These are phyloP conservation scores for Populus deltoides DNA, from an alignment of 345 rosid species.

Conservation along the genomic window DNA sequence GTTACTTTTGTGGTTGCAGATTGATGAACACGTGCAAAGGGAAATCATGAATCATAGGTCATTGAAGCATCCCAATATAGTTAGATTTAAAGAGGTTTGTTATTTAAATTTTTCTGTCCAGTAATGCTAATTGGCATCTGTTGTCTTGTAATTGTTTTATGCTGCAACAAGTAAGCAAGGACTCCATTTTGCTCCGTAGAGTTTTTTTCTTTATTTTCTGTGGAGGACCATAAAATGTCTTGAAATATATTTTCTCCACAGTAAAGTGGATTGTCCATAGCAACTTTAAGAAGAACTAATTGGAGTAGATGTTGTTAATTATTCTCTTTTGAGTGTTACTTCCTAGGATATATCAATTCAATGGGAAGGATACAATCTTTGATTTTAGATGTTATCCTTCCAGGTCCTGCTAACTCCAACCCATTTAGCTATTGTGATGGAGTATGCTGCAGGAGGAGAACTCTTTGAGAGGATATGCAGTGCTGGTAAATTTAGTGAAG, in stretches of 20 bases:
- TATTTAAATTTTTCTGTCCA: not conserved
- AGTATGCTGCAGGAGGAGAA: slow-evolving; percentile 92
- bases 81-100: slow-evolving; percentile 25
- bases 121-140: not conserved
- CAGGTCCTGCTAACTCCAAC: slow-evolving; percentile 83
- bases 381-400: slow-evolving; percentile 5
- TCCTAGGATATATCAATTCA: not conserved
- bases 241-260: not conserved
- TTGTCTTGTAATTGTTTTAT: not conserved
- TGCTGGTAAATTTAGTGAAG: slow-evolving; percentile 94
- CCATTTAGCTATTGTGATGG: slow-evolving; percentile 88
- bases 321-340: not conserved
- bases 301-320: not conserved
- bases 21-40: slow-evolving; percentile 20
- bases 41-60: slow-evolving; percentile 25
- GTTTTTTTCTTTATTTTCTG: not conserved
- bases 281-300: not conserved
- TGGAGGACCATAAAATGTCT: not conserved
- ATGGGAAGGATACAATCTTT: not conserved
- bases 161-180: not conserved
- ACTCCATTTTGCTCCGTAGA: not conserved
- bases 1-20: slow-evolving; percentile 14
- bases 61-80: slow-evolving; percentile 25
- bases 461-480: slow-evolving; percentile 82
- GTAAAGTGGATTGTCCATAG: not conserved